Conservation (phyloP, 345 rosid species). For the Camelina sativa region DNA sequence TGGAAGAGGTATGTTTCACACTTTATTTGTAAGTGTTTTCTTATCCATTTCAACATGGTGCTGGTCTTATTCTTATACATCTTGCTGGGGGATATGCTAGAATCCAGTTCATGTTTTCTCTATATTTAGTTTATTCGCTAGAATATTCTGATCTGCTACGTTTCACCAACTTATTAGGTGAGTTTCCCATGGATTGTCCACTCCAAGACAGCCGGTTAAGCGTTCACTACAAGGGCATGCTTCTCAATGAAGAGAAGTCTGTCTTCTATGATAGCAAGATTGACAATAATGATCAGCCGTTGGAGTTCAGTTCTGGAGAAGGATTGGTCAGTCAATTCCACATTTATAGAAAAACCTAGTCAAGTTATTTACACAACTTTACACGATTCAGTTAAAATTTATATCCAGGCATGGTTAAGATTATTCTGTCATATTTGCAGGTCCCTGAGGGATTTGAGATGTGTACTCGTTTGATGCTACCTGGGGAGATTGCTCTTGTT, state of each 20-base stretch:
- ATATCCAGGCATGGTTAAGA: neutral
- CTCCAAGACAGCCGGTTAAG: conserved; percentile 84
- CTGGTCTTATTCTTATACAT: neutral
- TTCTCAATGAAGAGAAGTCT: conserved; percentile 75
- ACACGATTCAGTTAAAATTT: conserved; percentile 6
- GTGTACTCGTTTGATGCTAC: conserved; percentile 95
- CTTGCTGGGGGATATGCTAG: conserved; percentile 25
- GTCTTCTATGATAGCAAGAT: conserved; percentile 78
- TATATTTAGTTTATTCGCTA: conserved; percentile 11
- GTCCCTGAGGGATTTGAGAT: conserved; percentile 99
- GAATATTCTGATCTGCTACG: conserved; percentile 32
- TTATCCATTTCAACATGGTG: neutral
- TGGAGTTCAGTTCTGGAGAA: conserved; percentile 97
- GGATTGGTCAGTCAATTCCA: conserved; percentile 68
- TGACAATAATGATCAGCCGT: conserved; percentile 77
- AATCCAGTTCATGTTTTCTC: conserved; percentile 10
- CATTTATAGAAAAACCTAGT: neutral
- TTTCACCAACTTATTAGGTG: conserved; percentile 58
- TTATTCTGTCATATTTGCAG: conserved; percentile 43
- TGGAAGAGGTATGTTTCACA: conserved; percentile 71
- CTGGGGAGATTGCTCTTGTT: conserved; percentile 90
- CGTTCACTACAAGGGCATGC: conserved; percentile 90
- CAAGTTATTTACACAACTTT: neutral
- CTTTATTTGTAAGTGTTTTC: conserved; percentile 5
- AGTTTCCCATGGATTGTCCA: conserved; percentile 99